Conservation (phyloP, 805 yeast species). For the Candida bentonensis region DNA sequence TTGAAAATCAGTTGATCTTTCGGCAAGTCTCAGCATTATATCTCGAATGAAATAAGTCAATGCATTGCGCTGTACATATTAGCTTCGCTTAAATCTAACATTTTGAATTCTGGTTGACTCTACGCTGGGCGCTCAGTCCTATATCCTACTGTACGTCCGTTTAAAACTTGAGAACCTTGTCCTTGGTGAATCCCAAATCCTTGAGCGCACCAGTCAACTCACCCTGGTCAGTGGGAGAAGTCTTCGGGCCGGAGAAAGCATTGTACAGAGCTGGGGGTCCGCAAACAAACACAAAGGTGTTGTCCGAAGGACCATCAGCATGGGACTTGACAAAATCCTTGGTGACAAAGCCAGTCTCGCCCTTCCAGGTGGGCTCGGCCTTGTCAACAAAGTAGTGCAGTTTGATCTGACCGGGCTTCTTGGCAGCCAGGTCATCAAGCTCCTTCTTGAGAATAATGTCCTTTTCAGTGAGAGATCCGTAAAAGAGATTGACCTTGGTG, state of each 20-base stretch:
- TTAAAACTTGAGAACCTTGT: constrained; percentile 79
- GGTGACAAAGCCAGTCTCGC: constrained; percentile 61
- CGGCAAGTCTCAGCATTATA: too few relatives aligned
- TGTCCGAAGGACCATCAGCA: constrained; percentile 32
- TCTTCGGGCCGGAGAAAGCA: constrained; percentile 73
- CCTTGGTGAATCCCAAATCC: constrained; percentile 79
- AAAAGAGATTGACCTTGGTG: constrained; percentile 67
- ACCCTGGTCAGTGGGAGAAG: constrained; percentile 86
- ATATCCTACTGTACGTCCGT: too few relatives aligned
- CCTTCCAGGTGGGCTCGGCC: constrained; percentile 29
- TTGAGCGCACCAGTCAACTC: constrained; percentile 76
- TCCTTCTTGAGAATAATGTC: constrained; percentile 70
- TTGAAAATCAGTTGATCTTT: too few relatives aligned
- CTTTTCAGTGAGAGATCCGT: constrained; percentile 56
- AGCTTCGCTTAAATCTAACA: too few relatives aligned
- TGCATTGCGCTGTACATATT: too few relatives aligned
- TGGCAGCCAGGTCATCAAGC: constrained; percentile 48
- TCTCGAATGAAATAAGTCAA: too few relatives aligned
- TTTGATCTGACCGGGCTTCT: constrained; percentile 65
- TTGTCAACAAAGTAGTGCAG: constrained; percentile 67
- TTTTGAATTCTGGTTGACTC: too few relatives aligned
- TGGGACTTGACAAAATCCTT: constrained; percentile 20
- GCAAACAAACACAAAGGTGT: constrained; percentile 67
- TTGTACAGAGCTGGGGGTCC: constrained; percentile 87
- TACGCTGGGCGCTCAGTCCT: too few relatives aligned